Percentiles rank a stretch among this genome's conserved stretches.
Evolutionary conservation across 2,329 filamentous ascomycete species (phyloP).

Genomic region (Colletotrichum brevisporum): DNA sequence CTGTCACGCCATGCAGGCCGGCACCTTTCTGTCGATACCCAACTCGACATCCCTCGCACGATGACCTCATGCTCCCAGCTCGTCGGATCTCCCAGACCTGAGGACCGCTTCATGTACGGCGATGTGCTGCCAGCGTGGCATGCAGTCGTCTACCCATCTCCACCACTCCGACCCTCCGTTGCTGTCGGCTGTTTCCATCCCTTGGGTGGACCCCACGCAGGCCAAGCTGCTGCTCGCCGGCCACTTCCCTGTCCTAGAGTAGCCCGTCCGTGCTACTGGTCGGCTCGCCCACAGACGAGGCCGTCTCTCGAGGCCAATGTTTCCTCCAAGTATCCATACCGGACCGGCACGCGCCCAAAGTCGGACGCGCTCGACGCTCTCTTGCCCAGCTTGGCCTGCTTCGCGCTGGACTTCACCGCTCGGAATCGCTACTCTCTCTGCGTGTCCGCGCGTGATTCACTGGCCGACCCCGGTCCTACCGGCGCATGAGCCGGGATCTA

Average conservation of each 20-base stretch:
- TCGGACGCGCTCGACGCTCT: conserved; percentile 18
- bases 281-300: conserved; percentile 12
- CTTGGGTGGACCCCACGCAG: conserved; percentile 33
- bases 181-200: conserved; percentile 40
- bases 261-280: conserved; percentile 14
- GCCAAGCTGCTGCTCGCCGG: conserved; percentile 34
- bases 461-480: conserved; percentile 14
- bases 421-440: conserved; percentile 20
- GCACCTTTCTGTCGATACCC: conserved; percentile 32
- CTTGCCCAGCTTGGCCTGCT: conserved; percentile 24
- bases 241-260: conserved; percentile 19
- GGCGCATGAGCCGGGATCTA: conserved; percentile 35
- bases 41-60: conserved; percentile 21
- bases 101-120: conserved; percentile 24
- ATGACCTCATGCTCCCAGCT: conserved; percentile 41
- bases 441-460: conserved; percentile 38
- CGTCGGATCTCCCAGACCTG: conserved; percentile 36
- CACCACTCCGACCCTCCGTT: conserved; percentile 34
- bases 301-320: conserved; percentile 8
- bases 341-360: neutral
- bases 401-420: conserved; percentile 34
- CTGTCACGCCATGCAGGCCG: conserved; percentile 15
- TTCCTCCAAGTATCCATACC: conserved; percentile 13
- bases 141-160: conserved; percentile 36
- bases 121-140: conserved; percentile 43